These are phyloP conservation scores for Debaryomyces singareniensis DNA, from an alignment of 1,139 yeast genomes.

Conservation along the genomic window DNA sequence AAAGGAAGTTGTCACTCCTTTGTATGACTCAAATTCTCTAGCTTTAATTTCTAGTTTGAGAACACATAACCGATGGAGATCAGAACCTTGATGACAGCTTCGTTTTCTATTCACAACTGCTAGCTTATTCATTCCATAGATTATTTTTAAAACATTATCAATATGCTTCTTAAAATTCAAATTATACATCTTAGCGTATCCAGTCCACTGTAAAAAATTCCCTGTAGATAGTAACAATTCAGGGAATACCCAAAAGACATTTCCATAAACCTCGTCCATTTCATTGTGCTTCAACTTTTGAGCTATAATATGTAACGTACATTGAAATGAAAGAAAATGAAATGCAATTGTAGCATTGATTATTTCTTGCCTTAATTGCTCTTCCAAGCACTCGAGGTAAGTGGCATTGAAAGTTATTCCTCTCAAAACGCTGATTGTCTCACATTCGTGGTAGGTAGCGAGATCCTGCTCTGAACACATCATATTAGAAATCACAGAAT, in stretches of 20 bases:
- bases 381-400: constrained; percentile 3
- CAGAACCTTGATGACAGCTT: no score
- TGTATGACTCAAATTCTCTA: no score
- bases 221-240: constrained; percentile 14
- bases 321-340: constrained; percentile 27
- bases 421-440: background rate
- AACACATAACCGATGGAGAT: no score
- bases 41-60: no score
- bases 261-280: constrained; percentile 8
- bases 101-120: no score
- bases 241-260: constrained; percentile 11
- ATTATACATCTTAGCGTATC: constrained; percentile 6
- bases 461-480: constrained; percentile 3
- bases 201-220: constrained; percentile 21
- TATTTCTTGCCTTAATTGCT: constrained; percentile 6
- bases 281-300: constrained; percentile 11
- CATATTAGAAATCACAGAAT: constrained; percentile 7
- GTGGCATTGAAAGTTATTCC: constrained; percentile 5
- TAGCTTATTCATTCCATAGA: no score
- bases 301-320: constrained; percentile 21
- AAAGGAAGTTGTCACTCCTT: no score
- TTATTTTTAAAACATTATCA: constrained; percentile 9
- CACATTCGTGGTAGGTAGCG: background rate
- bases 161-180: constrained; percentile 9
- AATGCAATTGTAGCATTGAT: constrained; percentile 22